Evolutionary conservation across 2,329 filamentous ascomycete genomes (phyloP).

Genomic region (Allantophomopsis cytisporea): DNA sequence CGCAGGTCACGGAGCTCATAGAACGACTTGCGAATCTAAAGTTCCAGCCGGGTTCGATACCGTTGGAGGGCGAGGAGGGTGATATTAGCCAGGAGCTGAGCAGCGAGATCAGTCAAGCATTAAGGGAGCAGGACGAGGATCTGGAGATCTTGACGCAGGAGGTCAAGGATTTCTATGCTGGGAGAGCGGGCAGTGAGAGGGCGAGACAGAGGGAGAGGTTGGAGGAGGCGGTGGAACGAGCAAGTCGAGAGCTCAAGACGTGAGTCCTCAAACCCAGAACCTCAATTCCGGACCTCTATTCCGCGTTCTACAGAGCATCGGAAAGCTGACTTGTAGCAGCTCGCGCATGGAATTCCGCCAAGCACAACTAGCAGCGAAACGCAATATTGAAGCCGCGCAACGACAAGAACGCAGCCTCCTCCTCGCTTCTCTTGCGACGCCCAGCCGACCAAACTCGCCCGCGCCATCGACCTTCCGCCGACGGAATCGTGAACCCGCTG

Average conservation of each 20-base stretch:
- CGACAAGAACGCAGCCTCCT: conserved; percentile 65
- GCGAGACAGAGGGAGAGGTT: conserved; percentile 53
- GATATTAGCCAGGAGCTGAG: conserved; percentile 57
- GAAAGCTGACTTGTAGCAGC: neutral
- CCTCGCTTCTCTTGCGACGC: conserved; percentile 27
- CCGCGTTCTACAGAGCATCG: neutral
- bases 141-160: conserved; percentile 72
- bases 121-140: conserved; percentile 73
- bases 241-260: conserved; percentile 60
- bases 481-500: conserved; percentile 5
- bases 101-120: conserved; percentile 63
- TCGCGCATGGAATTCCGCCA: conserved; percentile 44
- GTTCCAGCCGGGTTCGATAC: conserved; percentile 43
- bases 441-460: conserved; percentile 10
- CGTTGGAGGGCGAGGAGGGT: conserved; percentile 27
- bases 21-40: conserved; percentile 41
- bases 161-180: conserved; percentile 50
- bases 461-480: conserved; percentile 22
- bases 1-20: conserved; percentile 44
- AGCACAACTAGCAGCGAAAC: conserved; percentile 69
- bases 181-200: conserved; percentile 34
- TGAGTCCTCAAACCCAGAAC: conserved; percentile 22
- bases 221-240: conserved; percentile 48
- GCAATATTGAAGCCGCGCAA: conserved; percentile 59
- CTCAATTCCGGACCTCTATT: neutral